Conservation (phyloP, 1,284 basidiomycete genomes). For the Cerioporus squamosus region DNA sequence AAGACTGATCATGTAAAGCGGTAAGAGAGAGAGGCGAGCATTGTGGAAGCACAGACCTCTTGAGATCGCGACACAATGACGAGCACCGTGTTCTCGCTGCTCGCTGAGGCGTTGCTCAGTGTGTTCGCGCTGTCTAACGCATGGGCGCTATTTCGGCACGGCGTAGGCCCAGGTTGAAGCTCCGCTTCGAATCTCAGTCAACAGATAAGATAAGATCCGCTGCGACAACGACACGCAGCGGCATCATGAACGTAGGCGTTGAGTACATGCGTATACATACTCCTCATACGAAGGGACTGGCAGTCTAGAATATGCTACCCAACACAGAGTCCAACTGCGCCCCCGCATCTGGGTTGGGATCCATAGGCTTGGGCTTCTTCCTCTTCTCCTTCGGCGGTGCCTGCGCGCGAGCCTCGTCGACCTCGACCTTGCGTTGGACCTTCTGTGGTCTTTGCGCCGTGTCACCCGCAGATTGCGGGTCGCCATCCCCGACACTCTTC, state of each 20-base stretch:
- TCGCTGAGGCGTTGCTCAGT: constrained; percentile 49
- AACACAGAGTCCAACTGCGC: constrained; percentile 53
- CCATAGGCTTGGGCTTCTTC: constrained; percentile 27
- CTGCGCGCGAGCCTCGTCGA: constrained; percentile 43
- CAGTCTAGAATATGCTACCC: constrained; percentile 54
- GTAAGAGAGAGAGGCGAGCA: constrained; percentile 72
- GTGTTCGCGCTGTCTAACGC: constrained; percentile 69
- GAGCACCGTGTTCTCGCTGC: constrained; percentile 59
- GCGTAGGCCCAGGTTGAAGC: constrained; percentile 35
- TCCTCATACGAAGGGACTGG: constrained; percentile 6
- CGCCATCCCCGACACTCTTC: constrained; percentile 28
- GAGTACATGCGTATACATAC: too few species aligned
- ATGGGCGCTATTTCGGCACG: constrained; percentile 22
- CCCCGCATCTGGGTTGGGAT: constrained; percentile 27
- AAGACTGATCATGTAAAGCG: constrained; percentile 60
- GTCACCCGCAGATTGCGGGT: background rate
- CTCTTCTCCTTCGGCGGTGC: constrained; percentile 43
- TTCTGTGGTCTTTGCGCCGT: constrained; percentile 17
- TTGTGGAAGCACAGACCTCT: constrained; percentile 88
- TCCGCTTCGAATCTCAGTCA: constrained; percentile 39
- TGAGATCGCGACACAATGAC: constrained; percentile 58
- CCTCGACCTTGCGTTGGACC: constrained; percentile 38
- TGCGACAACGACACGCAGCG: too few species aligned
- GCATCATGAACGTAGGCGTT: too few species aligned
- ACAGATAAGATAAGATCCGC: too few species aligned